These are phyloP conservation scores for Chlorella variabilis DNA, from an alignment of 163 green algal species.

Conservation along the genomic window DNA sequence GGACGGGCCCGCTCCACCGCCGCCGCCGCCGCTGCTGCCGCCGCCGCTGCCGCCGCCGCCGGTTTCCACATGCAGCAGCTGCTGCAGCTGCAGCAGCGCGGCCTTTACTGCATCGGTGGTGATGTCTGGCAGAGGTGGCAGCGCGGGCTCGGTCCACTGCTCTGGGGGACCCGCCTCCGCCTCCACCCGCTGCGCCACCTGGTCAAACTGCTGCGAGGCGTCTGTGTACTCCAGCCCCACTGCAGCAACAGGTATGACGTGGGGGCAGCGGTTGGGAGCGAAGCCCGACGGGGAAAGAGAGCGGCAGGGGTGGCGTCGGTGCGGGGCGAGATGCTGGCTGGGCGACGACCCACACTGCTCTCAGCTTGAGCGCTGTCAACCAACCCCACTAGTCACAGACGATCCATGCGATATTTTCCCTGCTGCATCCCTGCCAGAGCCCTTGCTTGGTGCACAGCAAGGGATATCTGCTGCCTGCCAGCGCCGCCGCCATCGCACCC, in stretches of 20 bases:
- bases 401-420: too few species aligned
- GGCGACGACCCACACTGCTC: too few species aligned
- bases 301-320: too few species aligned
- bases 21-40: slow-evolving; percentile 14
- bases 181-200: not conserved
- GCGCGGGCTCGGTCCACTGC: slow-evolving; percentile 10
- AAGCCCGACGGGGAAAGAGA: not conserved
- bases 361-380: too few species aligned
- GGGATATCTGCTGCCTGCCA: too few species aligned
- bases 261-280: not conserved
- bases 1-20: too few species aligned
- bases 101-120: not conserved
- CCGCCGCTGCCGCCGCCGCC: not conserved
- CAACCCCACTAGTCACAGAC: too few species aligned
- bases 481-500: too few species aligned
- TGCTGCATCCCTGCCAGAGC: too few species aligned
- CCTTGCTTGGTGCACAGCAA: too few species aligned
- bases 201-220: not conserved
- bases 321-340: too few species aligned
- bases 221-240: slow-evolving; percentile 52
- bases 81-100: slow-evolving; percentile 19
- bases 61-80: slow-evolving; percentile 12
- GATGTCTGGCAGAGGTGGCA: slow-evolving; percentile 28
- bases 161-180: slow-evolving; percentile 3
- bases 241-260: slow-evolving; percentile 21